Evolutionary conservation across 805 yeast genomes (phyloP), one percentile per base, ranked within the genome.

Genomic region (Pichia cephalocereana): DNA sequence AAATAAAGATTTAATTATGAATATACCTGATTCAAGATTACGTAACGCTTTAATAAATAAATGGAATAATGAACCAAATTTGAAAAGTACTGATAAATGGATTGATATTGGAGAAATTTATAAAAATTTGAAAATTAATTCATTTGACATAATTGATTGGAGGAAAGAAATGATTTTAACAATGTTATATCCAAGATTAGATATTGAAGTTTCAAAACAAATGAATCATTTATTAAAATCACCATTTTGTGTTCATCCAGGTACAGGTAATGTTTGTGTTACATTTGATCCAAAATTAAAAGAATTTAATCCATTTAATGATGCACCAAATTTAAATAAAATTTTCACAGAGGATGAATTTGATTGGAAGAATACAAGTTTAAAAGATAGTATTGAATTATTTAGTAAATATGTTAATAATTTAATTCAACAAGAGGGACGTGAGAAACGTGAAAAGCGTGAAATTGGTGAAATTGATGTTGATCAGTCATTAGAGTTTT

Each of bases 171-270:
- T 88, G 49, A 81, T 91, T 23, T 66, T 93, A 38, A 82, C 80
- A 52, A 83, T 85, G 51, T 67, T 88, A 70, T 91, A 91, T 65
- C 99, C 99, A 40, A 76, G 96, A 58, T 72, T 93, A 52, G 99
- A 93, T 76, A 81, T 86, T 44, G 95, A 90, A 65, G 99, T 93
- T 36, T 85, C 98, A 8, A 77, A 83, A 55, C 93, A 86, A 63
- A 73, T 90, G 59, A 87, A 82, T 67, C 99, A 93, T 70, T 80
- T 93, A 67, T 75, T 93, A 57, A 93, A 93, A 63, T 86, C 97
- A 1, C 99, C 99, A 17, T 93, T 93, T 64, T 91, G 98, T 70
- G 82, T 93, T 40, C 99, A 93, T 64, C 99, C 99, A 2, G 82
- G 88, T 2, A 93, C 99, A 0, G 96, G 96, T 8, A 84, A 86